These are phyloP conservation scores for Hygrocybe coccinea DNA, from an alignment of 768 basidiomycete genomes.

Conservation along the genomic window DNA sequence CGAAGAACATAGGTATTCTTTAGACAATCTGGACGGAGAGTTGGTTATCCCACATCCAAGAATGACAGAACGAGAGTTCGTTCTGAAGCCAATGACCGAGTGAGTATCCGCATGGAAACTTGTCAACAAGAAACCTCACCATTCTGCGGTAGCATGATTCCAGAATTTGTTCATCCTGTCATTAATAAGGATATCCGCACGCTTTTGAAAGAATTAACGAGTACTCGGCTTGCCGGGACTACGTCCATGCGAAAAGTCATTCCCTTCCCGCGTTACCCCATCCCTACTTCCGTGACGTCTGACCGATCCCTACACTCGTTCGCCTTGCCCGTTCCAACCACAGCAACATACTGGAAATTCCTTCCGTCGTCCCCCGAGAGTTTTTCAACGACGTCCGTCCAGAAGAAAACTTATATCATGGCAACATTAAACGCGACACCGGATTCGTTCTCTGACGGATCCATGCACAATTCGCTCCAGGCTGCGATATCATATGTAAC, in stretches of 20 bases:
- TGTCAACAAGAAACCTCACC: not conserved
- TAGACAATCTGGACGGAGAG: conserved; percentile 59
- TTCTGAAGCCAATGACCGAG: conserved; percentile 84
- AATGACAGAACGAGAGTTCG: conserved; percentile 84
- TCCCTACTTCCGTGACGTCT: conserved; percentile 14
- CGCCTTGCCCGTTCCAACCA: conserved; percentile 39
- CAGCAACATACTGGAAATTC: conserved; percentile 49
- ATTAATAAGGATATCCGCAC: conserved; percentile 42
- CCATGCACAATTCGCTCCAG: conserved; percentile 46
- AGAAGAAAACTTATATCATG: conserved; percentile 68
- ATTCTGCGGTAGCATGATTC: conserved; percentile 61
- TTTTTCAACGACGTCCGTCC: conserved; percentile 9
- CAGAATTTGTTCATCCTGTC: conserved; percentile 63
- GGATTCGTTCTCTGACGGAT: conserved; percentile 94
- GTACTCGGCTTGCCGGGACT: conserved; percentile 22
- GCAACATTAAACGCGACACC: conserved; percentile 90
- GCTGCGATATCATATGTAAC: conserved; percentile 52
- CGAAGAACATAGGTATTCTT: conserved; percentile 30
- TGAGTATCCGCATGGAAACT: conserved; percentile 37
- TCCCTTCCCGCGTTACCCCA: conserved; percentile 61
- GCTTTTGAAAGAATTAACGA: conserved; percentile 40
- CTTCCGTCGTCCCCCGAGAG: conserved; percentile 19
- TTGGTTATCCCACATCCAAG: conserved; percentile 83
- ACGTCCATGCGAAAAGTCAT: conserved; percentile 66
- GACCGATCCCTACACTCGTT: conserved; percentile 21